These are phyloP conservation scores for Haplosporangium gracile DNA, from an alignment of 192 early-diverging fungal species.

Conservation along the genomic window DNA sequence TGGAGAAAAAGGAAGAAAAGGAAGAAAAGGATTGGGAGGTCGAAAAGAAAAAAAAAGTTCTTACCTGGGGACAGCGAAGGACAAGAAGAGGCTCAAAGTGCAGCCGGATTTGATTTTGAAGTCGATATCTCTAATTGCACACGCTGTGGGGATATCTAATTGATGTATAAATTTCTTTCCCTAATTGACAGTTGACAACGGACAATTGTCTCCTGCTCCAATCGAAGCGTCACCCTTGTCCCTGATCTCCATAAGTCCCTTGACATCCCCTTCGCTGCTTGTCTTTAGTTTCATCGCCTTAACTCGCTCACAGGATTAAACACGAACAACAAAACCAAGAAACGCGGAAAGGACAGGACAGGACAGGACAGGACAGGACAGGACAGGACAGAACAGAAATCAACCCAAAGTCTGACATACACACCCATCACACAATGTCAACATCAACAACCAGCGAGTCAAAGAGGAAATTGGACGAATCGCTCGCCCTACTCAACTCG, in stretches of 20 bases:
- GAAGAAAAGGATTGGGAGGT: background rate
- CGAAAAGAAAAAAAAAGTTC: slow-evolving; percentile 7
- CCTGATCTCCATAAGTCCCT: too few species aligned
- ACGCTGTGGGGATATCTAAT: background rate
- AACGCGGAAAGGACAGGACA: too few species aligned
- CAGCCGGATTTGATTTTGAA: background rate
- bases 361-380: background rate
- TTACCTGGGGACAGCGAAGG: background rate
- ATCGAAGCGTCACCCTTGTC: too few species aligned
- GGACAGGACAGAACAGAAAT: background rate
- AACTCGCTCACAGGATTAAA: too few species aligned
- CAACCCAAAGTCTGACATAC: background rate
- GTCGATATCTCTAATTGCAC: background rate
- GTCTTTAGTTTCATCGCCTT: background rate
- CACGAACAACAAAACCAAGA: background rate
- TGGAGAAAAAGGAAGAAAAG: background rate
- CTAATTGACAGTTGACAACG: background rate
- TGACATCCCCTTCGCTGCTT: too few species aligned
- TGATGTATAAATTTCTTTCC: background rate
- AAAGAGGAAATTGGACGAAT: slow-evolving; percentile 51
- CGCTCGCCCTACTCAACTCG: slow-evolving; percentile 47
- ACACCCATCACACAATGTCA: background rate
- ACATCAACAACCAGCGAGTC: slow-evolving; percentile 16
- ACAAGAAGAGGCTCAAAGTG: background rate
- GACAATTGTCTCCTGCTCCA: too few species aligned